Percentiles rank a stretch among this genome's conserved stretches.
Evolutionary conservation across 2,329 filamentous ascomycete species (phyloP).

Genomic region (Fusarium sp.): DNA sequence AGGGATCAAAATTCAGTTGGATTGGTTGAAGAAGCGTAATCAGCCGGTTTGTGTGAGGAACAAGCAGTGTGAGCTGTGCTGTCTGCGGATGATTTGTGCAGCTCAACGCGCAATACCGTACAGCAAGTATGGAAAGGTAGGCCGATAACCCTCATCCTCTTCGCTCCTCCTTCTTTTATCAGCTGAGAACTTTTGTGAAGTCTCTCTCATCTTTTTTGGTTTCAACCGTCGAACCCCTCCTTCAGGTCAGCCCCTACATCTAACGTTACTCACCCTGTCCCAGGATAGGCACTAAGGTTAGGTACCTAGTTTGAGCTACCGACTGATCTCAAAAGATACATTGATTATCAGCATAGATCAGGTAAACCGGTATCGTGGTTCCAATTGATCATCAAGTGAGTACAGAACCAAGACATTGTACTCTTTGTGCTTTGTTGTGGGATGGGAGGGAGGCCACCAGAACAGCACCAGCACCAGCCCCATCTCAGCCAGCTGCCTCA

Average conservation of each 20-base stretch:
- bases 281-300: neutral
- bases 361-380: neutral
- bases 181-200: slow-evolving; percentile 33
- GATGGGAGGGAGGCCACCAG: slow-evolving; percentile 23
- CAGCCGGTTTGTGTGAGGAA: slow-evolving; percentile 39
- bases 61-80: slow-evolving; percentile 34
- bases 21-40: slow-evolving; percentile 38
- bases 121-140: neutral
- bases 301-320: slow-evolving; percentile 7
- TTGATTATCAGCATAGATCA: neutral
- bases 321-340: neutral
- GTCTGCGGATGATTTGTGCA: slow-evolving; percentile 41
- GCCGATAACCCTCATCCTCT: neutral
- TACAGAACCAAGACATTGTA: slow-evolving; percentile 27
- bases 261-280: neutral
- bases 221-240: slow-evolving; percentile 32
- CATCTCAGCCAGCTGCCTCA: slow-evolving; percentile 32
- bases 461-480: slow-evolving; percentile 19
- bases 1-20: slow-evolving; percentile 12
- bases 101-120: slow-evolving; percentile 11
- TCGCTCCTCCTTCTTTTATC: slow-evolving; percentile 32
- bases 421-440: slow-evolving; percentile 23
- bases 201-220: slow-evolving; percentile 18
- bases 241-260: slow-evolving; percentile 15
- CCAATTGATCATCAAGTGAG: slow-evolving; percentile 24